Base-by-base conservation (phyloP, 805 yeast species). In the Teunomyces atbi region DNA sequence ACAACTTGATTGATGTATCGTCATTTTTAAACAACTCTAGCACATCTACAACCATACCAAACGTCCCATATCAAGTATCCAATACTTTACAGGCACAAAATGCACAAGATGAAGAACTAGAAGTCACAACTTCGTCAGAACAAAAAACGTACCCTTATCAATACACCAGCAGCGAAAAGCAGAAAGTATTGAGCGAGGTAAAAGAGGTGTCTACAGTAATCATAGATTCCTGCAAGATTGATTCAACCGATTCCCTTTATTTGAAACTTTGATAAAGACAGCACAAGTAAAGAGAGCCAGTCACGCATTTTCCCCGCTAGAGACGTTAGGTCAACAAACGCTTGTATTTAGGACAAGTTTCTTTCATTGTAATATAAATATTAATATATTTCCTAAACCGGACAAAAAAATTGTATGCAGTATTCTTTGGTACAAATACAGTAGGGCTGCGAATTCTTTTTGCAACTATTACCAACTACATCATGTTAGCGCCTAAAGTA, bases 1-100 rank as follows among this genome's bases (percentile, higher is more conserved):
- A 52, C 16, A 52, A 52, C 37, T 42, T 52, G 34, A 52, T 52
- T 4, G 56, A 52, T 21, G 54, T 52, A 6, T 42, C 43, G 16
- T 45, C 52, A 4, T 52, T 52, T 48, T 49, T 52, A 48, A 47
- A 47, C 41, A 45, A 41, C 19, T 42, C 47, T n/a, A 38, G 21
- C 43, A 37, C 45, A 10, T 15, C 36, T 10, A 35, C 47, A 38
- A 44, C 29, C 15, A 35, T 39, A 3, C 43, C 47, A 7, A 47
- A 35, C 41, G 15, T 35, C 13, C 15, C 20, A 13, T 21, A 41
- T 10, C 46, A 32, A 6, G 43, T 32, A 41, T n/a, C 46, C 19
- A 40, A 40, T 26, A 42, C 44, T 23, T 13, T 41, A 10, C 45
- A 42, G 20, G 13, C 27, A 3, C 44, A 36, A 41, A 23, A 27